Evolutionary conservation across 1,284 basidiomycete species (phyloP), one percentile per base, ranked within the genome.

Genomic region (Athelia psychrophila): DNA sequence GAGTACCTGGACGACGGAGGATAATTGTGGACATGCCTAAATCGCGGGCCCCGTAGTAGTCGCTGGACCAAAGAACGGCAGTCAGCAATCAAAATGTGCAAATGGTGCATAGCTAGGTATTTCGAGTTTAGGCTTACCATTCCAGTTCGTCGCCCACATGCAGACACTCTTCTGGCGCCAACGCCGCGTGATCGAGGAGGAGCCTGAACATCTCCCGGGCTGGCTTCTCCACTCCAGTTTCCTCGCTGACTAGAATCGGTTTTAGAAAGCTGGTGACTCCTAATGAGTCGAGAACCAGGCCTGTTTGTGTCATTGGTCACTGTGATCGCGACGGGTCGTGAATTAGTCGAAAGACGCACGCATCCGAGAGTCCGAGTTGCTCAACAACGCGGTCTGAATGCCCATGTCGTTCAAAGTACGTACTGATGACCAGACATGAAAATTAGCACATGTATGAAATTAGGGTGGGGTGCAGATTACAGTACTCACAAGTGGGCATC

Each of bases 111-210:
- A 60, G 30, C 56, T 20, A 49, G 44, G 48, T 47, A 35, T 35
- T 27, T 25, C 51, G 50, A 33, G n/a, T 27, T 45, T 12, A 23
- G 27, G 59, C 79, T 57, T 58, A 88, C 88, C 77, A 76, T 44
- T 73, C 63, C 33, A 88, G 62, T 57, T 90, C 87, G 62, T 91
- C 88, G 3, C 88, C 88, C 46, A 91, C 77, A 59, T 91, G 88
- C 25, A 89, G 59, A 27, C 76, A 77, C 58, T 86, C 75, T 10
- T 66, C 58, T 0, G 70, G 65, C 22, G 56, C 55, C 15, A 79
- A 66, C 45, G 50, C 64, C 4, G 33, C 49, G 48, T 71, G 69
- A 20, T 74, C 65, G 2, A 54, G 50, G 16, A 63, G 49, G 47
- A 78, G 70, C 16, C n/a, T n/a, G 66, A 86, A 91, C 42, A 91